Evolutionary conservation across 176 grass and related monocot genomes (phyloP), one percentile per base, ranked within the genome.

Genomic region (Juncus effusus): DNA sequence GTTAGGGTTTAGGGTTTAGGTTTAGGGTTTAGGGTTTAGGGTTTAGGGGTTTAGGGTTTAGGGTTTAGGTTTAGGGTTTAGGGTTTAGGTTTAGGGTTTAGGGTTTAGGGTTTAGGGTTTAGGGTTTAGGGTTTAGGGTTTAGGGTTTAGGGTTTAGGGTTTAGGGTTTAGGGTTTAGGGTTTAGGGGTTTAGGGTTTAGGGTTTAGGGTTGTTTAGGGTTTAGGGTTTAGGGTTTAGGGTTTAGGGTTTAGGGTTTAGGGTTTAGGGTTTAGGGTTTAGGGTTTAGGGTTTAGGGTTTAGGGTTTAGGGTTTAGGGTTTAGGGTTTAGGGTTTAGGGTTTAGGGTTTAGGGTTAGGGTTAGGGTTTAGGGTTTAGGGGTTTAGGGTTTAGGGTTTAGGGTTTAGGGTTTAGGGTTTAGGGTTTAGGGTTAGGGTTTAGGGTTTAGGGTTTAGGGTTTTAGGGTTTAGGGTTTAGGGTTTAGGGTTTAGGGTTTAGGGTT

Each of bases 81-180:
- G 37, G 60, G 2, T 36, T 63, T 3, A 7, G 60, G 60, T 2
- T 63, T 63, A 3, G 6, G 60, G 60, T 2, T 63, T 63, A 3
- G 6, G 60, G 60, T 2, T 63, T 63, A 3, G 6, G 60, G 60
- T 2, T 63, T 63, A 3, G 6, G 60, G 60, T 2, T 63, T 63
- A 37, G 37, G 60, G 60, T 36, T 63, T 63, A 37, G 37, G 60
- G 60, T 36, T 63, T 63, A 2, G 37, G 60, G 60, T 63, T 63
- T 63, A 63, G 60, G 60, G 60, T 63, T 63, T 63, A 63, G 60
- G 60, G 60, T 63, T 63, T n/a, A n/a, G 37, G 60, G 60, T 3
- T 63, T 63, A 63, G 60, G 60, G n/a, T n/a, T 63, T 63, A 63
- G 60, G 60, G 60, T 63, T 63, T 19, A n/a, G n/a, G n/a, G n/a